Conservation (phyloP, 139 green algal species). For the Micractinium conductrix region DNA sequence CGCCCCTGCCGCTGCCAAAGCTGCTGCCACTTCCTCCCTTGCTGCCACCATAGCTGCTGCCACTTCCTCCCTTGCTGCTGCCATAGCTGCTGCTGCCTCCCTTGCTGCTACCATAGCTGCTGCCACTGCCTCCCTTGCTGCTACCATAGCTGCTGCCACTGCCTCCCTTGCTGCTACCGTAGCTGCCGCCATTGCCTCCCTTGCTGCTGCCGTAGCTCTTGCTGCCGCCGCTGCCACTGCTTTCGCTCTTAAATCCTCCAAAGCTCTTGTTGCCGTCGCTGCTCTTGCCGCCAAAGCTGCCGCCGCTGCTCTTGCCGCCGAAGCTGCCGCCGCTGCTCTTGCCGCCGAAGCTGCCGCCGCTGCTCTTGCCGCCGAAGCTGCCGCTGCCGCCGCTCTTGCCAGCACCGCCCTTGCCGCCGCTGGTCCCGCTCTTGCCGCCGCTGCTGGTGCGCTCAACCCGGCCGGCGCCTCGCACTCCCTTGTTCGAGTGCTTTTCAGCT, state of each 20-base stretch:
- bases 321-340: not conserved
- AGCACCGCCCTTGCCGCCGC: not conserved
- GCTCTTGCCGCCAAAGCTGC: not conserved
- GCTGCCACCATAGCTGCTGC: not conserved
- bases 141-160: conserved; percentile 6
- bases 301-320: not conserved
- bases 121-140: conserved; percentile 10
- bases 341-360: not conserved
- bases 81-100: not conserved
- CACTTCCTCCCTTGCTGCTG: not conserved
- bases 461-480: conserved; percentile 47
- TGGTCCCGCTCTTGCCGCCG: conserved; percentile 13
- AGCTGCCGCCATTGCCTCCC: no score
- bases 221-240: not conserved
- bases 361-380: not conserved
- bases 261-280: no score
- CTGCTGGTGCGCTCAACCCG: conserved; percentile 33
- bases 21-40: not conserved
- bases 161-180: not conserved
- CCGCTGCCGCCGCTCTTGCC: not conserved
- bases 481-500: conserved; percentile 28
- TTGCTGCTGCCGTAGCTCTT: not conserved
- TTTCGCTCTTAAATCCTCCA: no score
- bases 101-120: not conserved
- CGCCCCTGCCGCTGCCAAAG: not conserved